Conservation (phyloP, 73 alveolate genomes). For the Paramecium caudatum region DNA sequence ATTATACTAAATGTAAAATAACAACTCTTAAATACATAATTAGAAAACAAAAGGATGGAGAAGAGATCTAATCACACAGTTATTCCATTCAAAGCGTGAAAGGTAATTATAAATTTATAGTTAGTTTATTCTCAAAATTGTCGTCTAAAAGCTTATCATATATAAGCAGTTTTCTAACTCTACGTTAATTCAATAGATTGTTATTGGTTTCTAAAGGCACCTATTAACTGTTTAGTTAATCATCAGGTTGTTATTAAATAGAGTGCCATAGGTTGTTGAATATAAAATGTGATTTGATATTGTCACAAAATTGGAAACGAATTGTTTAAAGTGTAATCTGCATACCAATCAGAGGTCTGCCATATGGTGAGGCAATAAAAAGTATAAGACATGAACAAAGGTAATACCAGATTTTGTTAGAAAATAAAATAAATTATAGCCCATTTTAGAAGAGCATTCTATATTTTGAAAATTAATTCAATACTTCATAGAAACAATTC, state of each 20-base stretch:
- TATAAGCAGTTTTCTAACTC: not conserved
- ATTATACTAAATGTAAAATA: slow-evolving; percentile 47
- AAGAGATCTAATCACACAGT: not conserved
- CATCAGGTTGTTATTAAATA: slow-evolving; percentile 22
- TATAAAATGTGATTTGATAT: not conserved
- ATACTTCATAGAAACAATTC: not conserved
- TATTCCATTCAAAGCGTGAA: not conserved
- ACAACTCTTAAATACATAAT: not conserved
- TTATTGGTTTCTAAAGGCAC: not conserved
- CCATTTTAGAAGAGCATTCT: slow-evolving; percentile 45
- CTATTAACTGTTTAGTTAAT: not conserved
- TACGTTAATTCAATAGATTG: not conserved
- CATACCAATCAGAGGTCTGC: not conserved
- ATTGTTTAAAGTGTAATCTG: not conserved
- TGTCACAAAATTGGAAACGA: slow-evolving; percentile 29
- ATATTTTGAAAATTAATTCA: slow-evolving; percentile 50
- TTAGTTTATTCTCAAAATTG: not conserved
- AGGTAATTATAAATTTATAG: not conserved
- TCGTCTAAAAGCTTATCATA: not conserved
- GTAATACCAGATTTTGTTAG: not conserved
- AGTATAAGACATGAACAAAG: not conserved
- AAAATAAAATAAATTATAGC: not conserved
- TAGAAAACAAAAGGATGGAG: not conserved
- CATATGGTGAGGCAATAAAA: slow-evolving; percentile 45
- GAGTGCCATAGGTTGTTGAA: not conserved